Base-by-base conservation (phyloP, 441 rosid genomes). In the Syzygium syzygioides region DNA sequence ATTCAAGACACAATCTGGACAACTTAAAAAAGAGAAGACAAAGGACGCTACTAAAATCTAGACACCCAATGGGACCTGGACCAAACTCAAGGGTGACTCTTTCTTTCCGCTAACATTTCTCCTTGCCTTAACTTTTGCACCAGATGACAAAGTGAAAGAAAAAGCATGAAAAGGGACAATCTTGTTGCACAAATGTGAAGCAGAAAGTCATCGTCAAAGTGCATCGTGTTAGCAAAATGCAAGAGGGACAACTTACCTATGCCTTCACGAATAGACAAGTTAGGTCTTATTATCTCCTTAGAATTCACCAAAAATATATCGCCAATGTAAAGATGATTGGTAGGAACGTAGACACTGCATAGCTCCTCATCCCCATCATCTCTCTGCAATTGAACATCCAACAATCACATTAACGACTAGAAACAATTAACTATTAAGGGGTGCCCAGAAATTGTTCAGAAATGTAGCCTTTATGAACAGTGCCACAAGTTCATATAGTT, bases 331-430 rank as follows among this genome's bases (percentile, higher is more conserved):
- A 94, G 89, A 93, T 93, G 95, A 89, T 93, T 94, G 59, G 96
- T 94, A 30, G 95, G 96, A 41, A 94, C 95, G 62, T 93, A 94
- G 79, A 94, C 95, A 89, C 96, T 94, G 93, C 95, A 94, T 79
- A 94, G 85, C 91, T 94, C 95, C 90, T 94, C 96, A 86, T 94
- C 94, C 90, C 94, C 92, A n/a, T 93, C 86, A 48, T 93, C 94
- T 30, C 87, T 94, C 95, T 94, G 94, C 89, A 89, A 88, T 50
- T 34, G 88, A 79, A 41, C 28, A 83, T 53, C 50, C 66, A 86
- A 71, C 53, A 68, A 91, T 66, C 83, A 90, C 57, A 86, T n/a
- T 60, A 89, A 53, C 60, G 5, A 88, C 84, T 53, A 34, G n/a
- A 52, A 62, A 89, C 48, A 28, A 10, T 55, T 86, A 62, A 50